Base-by-base conservation (phyloP, 768 basidiomycete species). In the Rhizopogon vulgaris region DNA sequence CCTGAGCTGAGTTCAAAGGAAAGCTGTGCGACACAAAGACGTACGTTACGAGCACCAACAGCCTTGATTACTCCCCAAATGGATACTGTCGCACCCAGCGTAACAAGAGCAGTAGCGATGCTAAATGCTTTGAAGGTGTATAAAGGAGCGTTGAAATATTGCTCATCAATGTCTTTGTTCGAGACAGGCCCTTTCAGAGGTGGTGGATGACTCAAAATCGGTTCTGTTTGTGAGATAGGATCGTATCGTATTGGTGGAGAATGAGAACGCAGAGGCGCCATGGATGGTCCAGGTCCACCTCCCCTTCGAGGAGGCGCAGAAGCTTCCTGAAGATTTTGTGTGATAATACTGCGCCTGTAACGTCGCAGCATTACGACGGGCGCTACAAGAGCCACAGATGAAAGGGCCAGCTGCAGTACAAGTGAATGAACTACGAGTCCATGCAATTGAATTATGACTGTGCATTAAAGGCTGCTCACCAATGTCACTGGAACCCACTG, bases 121-220 rank as follows among this genome's bases (percentile, higher is more conserved):
- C 75, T 71, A 38, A 90, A 81, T 0, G 86, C 87, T 57, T 84
- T 85, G 4, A 78, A 69, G 1, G 78, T 76, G 56, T 82, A 75
- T 2, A 85, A 51, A 0, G 77, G 77, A 0, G 73, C 78, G 41
- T 78, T 79, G 58, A 77, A 76, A 36, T 69, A 63, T 52, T 73
- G 72, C 5, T 58, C 60, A 30, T 38, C 45, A 12, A 2, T 15
- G 1, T 38, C 48, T 45, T 22, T 42, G 11, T 37, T 47, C 9
- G 52, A 43, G n/a, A 28, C 17, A 1, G 39, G 24, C 5, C 34
- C 11, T 25, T 52, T n/a, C 0, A 45, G 6, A 11, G 43, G 34
- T 3, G 38, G 37, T 3, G 43, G 25, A 7, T 36, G 39, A 6
- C 36, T 17, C 10, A 6, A 6, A 18, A 45, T 45, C 27, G 27